A percentile compares a stretch with the other conserved stretches of the same genome.
Conservation (phyloP, 345 rosid genomes). For the Brassica carinata region DNA sequence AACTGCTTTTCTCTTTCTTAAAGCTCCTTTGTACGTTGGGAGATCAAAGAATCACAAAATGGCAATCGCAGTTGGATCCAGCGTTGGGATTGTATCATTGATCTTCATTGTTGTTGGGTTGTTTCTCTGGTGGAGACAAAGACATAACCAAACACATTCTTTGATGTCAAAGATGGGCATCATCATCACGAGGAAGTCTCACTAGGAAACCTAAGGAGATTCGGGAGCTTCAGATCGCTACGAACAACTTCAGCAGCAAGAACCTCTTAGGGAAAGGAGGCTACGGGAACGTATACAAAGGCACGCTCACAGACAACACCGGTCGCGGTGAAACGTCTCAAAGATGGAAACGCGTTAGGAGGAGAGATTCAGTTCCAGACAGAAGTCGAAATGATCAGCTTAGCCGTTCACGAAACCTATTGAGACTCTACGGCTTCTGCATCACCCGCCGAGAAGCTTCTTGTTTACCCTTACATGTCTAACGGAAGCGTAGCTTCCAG, state of each 20-base stretch:
- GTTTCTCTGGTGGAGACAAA: constrained; percentile 84
- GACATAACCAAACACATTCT: constrained; percentile 63
- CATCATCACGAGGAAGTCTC: constrained; percentile 47
- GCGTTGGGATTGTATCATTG: constrained; percentile 64
- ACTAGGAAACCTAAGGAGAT: constrained; percentile 44
- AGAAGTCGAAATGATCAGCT: constrained; percentile 47
- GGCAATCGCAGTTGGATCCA: constrained; percentile 77
- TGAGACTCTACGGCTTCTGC: constrained; percentile 46
- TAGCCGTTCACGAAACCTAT: constrained; percentile 48
- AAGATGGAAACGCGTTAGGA: constrained; percentile 44
- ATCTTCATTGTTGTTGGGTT: constrained; percentile 71
- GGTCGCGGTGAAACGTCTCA: constrained; percentile 47
- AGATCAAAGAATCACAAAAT: constrained; percentile 63
- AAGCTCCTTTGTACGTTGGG: constrained; percentile 52
- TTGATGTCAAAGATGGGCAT: constrained; percentile 62
- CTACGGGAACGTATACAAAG: constrained; percentile 46
- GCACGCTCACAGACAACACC: constrained; percentile 32
- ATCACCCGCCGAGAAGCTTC: constrained; percentile 46
- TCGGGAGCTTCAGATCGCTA: constrained; percentile 43
- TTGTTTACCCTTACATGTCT: constrained; percentile 48
- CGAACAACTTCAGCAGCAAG: constrained; percentile 44
- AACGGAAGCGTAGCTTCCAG: constrained; percentile 47
- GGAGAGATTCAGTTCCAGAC: constrained; percentile 51
- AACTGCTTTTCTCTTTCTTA: neutral
- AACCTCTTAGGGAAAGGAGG: constrained; percentile 47